A percentile compares a stretch with the other conserved stretches of the same genome.
These are phyloP conservation scores for Phytophthora brassicae DNA, from an alignment of 352 stramenopile genomes.

Conservation along the genomic window DNA sequence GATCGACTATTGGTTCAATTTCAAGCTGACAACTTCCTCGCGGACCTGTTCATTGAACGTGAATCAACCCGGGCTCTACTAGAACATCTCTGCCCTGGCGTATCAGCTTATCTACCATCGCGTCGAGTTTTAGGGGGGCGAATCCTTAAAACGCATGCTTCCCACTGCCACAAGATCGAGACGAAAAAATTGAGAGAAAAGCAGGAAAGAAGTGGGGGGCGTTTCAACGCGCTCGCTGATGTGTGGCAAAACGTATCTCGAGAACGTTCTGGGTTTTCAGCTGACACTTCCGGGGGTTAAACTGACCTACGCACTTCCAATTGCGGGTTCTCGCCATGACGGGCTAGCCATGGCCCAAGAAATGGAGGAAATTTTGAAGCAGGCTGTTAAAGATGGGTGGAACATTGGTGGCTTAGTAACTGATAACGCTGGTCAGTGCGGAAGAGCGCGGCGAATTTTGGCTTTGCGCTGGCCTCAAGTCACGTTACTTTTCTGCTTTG, in stretches of 20 bases:
- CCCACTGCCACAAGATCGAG: background rate
- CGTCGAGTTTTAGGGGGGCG: background rate
- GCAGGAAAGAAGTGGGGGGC: background rate
- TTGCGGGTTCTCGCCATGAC: background rate
- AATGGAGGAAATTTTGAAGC: background rate
- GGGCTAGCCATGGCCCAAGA: background rate
- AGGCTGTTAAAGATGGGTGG: background rate
- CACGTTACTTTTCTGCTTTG: background rate
- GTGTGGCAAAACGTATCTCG: conserved; percentile 2
- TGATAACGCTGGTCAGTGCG: conserved; percentile 7
- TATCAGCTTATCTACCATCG: conserved; percentile 1
- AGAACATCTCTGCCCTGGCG: background rate
- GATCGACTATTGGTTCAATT: conserved; percentile 5
- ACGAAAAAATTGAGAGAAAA: conserved; percentile 6
- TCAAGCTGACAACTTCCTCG: conserved; percentile 1
- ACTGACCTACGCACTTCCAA: background rate
- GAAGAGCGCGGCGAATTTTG: conserved; percentile 2
- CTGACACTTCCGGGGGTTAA: background rate
- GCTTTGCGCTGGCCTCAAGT: background rate
- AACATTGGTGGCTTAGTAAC: conserved; percentile 1
- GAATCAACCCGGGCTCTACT: background rate
- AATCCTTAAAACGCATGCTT: background rate
- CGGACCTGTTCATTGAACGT: conserved; percentile 9
- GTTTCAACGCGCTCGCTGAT: background rate
- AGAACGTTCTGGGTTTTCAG: background rate